Evolutionary conservation across 208 protist species (phyloP).

Genomic region (Porcisia deanei): DNA sequence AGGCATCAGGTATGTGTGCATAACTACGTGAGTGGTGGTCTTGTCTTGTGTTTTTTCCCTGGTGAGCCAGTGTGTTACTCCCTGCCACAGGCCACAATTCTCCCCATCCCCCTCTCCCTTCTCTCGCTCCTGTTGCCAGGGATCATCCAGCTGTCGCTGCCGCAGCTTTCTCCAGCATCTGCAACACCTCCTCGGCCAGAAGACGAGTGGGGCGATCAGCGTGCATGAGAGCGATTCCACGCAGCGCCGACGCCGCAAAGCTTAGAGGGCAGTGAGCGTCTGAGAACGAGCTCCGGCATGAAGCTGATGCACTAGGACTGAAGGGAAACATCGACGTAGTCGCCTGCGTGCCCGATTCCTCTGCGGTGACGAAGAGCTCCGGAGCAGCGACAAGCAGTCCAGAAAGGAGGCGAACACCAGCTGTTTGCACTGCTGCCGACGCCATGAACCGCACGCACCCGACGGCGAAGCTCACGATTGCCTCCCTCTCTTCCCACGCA

Average conservation of each 20-base stretch:
- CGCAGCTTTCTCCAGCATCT: constrained; percentile 31
- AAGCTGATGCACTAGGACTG: neutral
- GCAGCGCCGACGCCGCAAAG: constrained; percentile 37
- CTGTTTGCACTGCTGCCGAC: constrained; percentile 51
- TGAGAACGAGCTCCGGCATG: neutral
- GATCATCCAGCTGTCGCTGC: neutral
- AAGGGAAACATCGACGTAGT: neutral
- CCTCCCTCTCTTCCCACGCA: constrained; percentile 35
- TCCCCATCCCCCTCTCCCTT: neutral
- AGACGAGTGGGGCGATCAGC: constrained; percentile 40
- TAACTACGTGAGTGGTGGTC: neutral
- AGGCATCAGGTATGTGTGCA: neutral
- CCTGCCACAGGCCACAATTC: neutral
- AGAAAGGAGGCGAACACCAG: constrained; percentile 73
- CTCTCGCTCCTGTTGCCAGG: no score
- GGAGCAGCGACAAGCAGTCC: constrained; percentile 60
- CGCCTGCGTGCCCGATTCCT: neutral
- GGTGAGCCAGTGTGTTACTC: neutral
- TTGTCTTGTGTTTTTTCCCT: neutral
- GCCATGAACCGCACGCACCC: constrained; percentile 57
- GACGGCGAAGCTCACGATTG: constrained; percentile 63
- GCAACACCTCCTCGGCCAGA: constrained; percentile 63
- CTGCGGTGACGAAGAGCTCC: constrained; percentile 43
- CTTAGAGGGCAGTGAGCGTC: constrained; percentile 17
- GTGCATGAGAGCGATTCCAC: constrained; percentile 57